Evolutionary conservation across 202 grass and related monocot genomes (phyloP).

Genomic region (Carex arenaria): DNA sequence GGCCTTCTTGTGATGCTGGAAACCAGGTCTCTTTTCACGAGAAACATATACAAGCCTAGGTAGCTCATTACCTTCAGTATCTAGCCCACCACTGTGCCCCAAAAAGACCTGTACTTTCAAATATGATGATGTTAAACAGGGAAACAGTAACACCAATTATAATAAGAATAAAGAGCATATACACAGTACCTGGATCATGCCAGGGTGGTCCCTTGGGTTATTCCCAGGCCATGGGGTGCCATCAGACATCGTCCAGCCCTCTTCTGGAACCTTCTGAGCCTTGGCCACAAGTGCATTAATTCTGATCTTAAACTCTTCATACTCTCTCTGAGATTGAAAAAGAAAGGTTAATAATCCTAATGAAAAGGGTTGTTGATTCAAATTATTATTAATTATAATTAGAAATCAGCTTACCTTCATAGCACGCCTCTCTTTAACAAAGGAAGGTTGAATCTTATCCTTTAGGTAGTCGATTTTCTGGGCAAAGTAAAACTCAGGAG

Average conservation of each 20-base stretch:
- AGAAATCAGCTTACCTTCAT: constrained; percentile 76
- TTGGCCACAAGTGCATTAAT: constrained; percentile 99
- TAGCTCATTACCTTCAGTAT: constrained; percentile 94
- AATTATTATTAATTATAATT: background rate
- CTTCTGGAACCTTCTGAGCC: constrained; percentile 93
- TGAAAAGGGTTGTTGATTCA: background rate
- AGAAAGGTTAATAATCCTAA: background rate
- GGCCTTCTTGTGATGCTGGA: constrained; percentile 99
- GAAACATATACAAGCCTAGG: constrained; percentile 96
- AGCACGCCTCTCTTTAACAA: constrained; percentile 94
- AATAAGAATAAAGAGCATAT: constrained; percentile 18
- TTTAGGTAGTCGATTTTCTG: constrained; percentile 99
- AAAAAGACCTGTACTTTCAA: constrained; percentile 68
- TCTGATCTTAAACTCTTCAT: constrained; percentile 91
- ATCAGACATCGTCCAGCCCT: constrained; percentile 98
- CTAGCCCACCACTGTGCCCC: constrained; percentile 91
- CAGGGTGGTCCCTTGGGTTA: constrained; percentile 66
- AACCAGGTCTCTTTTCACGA: constrained; percentile 99
- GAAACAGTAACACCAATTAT: constrained; percentile 11
- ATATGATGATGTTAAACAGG: constrained; percentile 19
- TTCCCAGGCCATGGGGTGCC: constrained; percentile 98
- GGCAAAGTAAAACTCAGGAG: constrained; percentile 98
- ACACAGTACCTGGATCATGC: constrained; percentile 90
- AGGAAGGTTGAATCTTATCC: constrained; percentile 94
- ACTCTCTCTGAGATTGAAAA: constrained; percentile 70